Conservation (phyloP, 1,139 yeast genomes). For the Lodderomyces oxycetoniae region DNA sequence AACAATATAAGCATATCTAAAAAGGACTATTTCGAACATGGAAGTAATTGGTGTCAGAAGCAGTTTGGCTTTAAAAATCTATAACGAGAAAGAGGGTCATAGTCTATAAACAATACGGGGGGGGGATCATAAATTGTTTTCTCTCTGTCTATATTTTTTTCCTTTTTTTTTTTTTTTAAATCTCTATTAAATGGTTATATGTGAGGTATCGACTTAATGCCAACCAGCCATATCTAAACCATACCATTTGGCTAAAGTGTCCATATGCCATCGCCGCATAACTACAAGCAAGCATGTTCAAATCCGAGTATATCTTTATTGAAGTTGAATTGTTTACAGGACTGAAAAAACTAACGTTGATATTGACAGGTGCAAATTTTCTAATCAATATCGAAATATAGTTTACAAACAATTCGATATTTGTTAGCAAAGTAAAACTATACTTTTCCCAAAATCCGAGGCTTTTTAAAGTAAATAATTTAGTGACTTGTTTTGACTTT, state of each 20-base stretch:
- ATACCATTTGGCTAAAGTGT: slow-evolving; percentile 87
- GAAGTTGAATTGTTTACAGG: slow-evolving; percentile 20
- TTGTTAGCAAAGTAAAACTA: slow-evolving; percentile 46
- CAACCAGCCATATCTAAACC: slow-evolving; percentile 94
- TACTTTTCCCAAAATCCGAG: slow-evolving; percentile 49
- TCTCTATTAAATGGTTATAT: slow-evolving; percentile 57
- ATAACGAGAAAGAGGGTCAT: slow-evolving; percentile 13
- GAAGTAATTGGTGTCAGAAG: slow-evolving; percentile 72
- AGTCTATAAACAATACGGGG: slow-evolving; percentile 1
- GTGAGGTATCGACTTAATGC: slow-evolving; percentile 69
- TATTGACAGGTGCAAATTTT: slow-evolving; percentile 28
- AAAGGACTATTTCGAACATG: slow-evolving; percentile 82
- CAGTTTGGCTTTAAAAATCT: slow-evolving; percentile 62
- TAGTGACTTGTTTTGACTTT: slow-evolving; percentile 22
- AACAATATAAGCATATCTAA: slow-evolving; percentile 59
- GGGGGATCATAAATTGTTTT: too few relatives aligned
- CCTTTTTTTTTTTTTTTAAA: slow-evolving; percentile 3
- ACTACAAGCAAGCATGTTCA: slow-evolving; percentile 55
- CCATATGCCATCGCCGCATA: slow-evolving; percentile 78
- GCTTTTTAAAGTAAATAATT: slow-evolving; percentile 39
- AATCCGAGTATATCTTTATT: slow-evolving; percentile 46
- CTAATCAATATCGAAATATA: slow-evolving; percentile 30
- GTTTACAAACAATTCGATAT: slow-evolving; percentile 38
- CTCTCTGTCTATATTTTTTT: slow-evolving; percentile 3
- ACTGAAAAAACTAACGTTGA: slow-evolving; percentile 38